Evolutionary conservation across 176 grass and related monocot genomes (phyloP).

Genomic region (Ensete ventricosum): DNA sequence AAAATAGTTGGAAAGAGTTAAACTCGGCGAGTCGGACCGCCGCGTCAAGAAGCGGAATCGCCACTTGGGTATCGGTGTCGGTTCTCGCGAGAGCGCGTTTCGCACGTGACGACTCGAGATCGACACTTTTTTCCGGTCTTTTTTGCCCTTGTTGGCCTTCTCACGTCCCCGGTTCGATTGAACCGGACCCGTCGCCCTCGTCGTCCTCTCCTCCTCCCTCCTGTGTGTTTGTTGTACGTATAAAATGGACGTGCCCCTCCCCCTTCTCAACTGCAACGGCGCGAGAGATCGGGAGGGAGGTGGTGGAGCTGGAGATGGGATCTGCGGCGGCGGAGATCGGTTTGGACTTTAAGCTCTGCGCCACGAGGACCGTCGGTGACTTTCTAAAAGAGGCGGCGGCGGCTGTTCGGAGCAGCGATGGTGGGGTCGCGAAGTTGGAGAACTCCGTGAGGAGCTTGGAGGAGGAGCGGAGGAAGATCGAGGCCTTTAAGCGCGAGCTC

Average conservation of each 20-base stretch:
- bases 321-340: slow-evolving; percentile 4
- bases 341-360: slow-evolving; percentile 48
- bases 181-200: no score
- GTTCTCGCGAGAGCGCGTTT: background rate
- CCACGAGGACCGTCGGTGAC: slow-evolving; percentile 29
- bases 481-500: slow-evolving; percentile 75
- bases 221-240: background rate
- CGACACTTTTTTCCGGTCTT: background rate
- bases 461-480: slow-evolving; percentile 63
- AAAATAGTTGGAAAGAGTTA: background rate
- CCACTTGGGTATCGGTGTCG: background rate
- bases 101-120: background rate
- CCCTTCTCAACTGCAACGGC: no score
- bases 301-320: slow-evolving; percentile 27
- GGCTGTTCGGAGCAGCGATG: slow-evolving; percentile 2
- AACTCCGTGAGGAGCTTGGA: slow-evolving; percentile 48
- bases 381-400: slow-evolving; percentile 8
- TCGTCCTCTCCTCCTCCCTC: background rate
- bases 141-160: no score
- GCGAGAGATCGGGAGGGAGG: background rate
- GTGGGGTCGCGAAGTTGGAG: slow-evolving; percentile 32
- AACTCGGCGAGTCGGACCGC: background rate
- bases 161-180: no score
- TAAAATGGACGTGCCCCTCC: background rate
- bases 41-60: background rate